These are phyloP conservation scores for Sungouiella blattae DNA, from an alignment of 805 yeast genomes.

Conservation along the genomic window DNA sequence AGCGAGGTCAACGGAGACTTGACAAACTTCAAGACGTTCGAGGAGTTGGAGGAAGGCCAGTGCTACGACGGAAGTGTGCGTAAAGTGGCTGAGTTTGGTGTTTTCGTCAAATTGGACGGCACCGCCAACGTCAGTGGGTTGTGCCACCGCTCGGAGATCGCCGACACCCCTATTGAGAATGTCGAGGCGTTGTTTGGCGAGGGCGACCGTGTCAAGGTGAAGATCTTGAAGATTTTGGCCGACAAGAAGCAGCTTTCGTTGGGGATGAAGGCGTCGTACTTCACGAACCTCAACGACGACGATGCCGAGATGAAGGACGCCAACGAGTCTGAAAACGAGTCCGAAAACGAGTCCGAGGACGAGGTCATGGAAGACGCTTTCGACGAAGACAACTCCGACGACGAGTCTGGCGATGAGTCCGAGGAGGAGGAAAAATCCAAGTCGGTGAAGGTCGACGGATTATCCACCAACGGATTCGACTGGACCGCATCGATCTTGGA, in stretches of 20 bases:
- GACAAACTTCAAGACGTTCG: constrained; percentile 54
- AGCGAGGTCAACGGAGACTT: constrained; percentile 73
- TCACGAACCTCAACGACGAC: constrained; percentile 39
- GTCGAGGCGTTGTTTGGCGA: constrained; percentile 67
- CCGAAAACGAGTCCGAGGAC: constrained; percentile 15
- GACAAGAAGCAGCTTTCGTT: constrained; percentile 75
- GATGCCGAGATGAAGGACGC: constrained; percentile 18
- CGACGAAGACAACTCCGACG: constrained; percentile 5
- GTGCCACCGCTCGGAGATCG: constrained; percentile 81
- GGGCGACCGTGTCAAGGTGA: constrained; percentile 90
- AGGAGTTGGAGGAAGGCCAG: constrained; percentile 67
- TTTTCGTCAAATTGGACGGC: constrained; percentile 76
- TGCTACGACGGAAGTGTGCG: constrained; percentile 74
- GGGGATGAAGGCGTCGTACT: constrained; percentile 94
- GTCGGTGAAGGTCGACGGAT: constrained; percentile 41
- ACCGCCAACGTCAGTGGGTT: constrained; percentile 76
- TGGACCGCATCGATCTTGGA: constrained; percentile 92
- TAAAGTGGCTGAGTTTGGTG: constrained; percentile 84
- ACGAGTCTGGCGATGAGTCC: constrained; percentile 15
- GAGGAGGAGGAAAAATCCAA: constrained; percentile 25
- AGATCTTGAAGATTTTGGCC: constrained; percentile 58
- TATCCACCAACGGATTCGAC: constrained; percentile 85
- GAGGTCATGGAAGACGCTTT: constrained; percentile 18
- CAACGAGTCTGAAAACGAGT: constrained; percentile 20
- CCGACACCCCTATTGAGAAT: constrained; percentile 63